Evolutionary conservation across 1,284 basidiomycete genomes (phyloP).

Genomic region (Pseudozyma sp.): DNA sequence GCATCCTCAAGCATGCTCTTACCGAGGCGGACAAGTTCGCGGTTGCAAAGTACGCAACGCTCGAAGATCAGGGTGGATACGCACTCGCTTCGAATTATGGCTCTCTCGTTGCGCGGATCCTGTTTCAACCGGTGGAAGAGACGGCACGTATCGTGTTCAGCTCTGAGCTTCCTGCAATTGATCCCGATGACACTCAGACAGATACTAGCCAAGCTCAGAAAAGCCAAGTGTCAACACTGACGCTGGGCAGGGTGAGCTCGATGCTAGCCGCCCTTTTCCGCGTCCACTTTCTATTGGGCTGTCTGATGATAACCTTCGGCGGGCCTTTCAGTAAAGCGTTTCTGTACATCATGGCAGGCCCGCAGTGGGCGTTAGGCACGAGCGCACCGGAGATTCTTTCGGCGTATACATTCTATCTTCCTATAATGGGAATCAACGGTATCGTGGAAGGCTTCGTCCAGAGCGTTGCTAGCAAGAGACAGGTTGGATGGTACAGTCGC

Average conservation of each 20-base stretch:
- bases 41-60: constrained; percentile 53
- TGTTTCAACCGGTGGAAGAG: constrained; percentile 68
- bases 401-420: constrained; percentile 60
- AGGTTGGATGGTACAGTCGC: constrained; percentile 49
- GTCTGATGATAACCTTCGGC: constrained; percentile 51
- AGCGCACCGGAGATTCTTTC: constrained; percentile 56
- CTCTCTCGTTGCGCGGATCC: constrained; percentile 60
- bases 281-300: constrained; percentile 51
- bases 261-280: constrained; percentile 52
- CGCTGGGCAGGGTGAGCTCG: neutral
- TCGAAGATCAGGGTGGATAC: constrained; percentile 67
- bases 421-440: constrained; percentile 66
- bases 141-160: constrained; percentile 57
- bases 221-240: neutral
- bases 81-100: constrained; percentile 67
- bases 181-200: neutral
- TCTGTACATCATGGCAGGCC: constrained; percentile 60
- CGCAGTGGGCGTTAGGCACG: constrained; percentile 55
- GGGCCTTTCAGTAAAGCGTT: constrained; percentile 52
- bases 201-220: neutral
- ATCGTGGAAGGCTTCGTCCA: constrained; percentile 65
- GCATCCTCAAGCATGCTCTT: constrained; percentile 89
- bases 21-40: constrained; percentile 93
- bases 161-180: constrained; percentile 18
- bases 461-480: constrained; percentile 36